Conservation (phyloP, 495 filamentous ascomycete genomes). For the Haplographium delicatum region DNA sequence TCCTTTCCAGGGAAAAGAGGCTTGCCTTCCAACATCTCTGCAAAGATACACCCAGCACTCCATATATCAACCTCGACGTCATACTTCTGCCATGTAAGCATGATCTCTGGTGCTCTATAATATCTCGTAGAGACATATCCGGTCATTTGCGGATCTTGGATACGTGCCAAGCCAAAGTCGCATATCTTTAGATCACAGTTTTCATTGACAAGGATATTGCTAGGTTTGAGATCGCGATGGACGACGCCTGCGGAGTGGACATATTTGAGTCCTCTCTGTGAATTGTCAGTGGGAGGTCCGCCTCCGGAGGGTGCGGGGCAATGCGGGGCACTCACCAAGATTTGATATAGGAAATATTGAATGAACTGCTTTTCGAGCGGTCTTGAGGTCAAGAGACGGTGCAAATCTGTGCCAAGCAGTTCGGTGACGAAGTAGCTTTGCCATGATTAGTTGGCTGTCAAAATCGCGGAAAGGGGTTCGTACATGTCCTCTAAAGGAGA, state of each 20-base stretch:
- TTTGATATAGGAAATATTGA: slow-evolving; percentile 99
- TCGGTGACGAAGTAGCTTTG: slow-evolving; percentile 95
- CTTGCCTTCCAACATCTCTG: slow-evolving; percentile 98
- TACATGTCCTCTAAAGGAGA: slow-evolving; percentile 98
- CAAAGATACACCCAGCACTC: slow-evolving; percentile 98
- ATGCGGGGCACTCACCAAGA: slow-evolving; percentile 59
- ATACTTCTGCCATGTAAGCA: slow-evolving; percentile 99
- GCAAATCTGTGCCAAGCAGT: slow-evolving; percentile 92
- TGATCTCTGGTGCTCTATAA: slow-evolving; percentile 97
- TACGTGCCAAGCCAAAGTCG: slow-evolving; percentile 94
- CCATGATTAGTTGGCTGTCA: slow-evolving; percentile 26
- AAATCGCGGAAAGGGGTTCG: slow-evolving; percentile 25
- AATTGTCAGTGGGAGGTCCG: no score
- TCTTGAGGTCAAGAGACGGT: slow-evolving; percentile 89
- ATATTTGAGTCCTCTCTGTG: slow-evolving; percentile 93
- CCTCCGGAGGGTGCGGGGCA: no score
- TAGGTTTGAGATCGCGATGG: slow-evolving; percentile 94
- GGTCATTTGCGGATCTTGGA: slow-evolving; percentile 99
- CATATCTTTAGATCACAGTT: slow-evolving; percentile 99
- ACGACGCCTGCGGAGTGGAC: slow-evolving; percentile 98
- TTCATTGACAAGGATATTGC: slow-evolving; percentile 98
- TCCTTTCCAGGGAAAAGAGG: slow-evolving; percentile 98
- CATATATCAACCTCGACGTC: slow-evolving; percentile 99
- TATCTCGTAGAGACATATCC: slow-evolving; percentile 98
- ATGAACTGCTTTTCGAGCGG: slow-evolving; percentile 99